These are phyloP conservation scores for Fusarium sp. DNA, from an alignment of 2,329 filamentous ascomycete species.

Conservation along the genomic window DNA sequence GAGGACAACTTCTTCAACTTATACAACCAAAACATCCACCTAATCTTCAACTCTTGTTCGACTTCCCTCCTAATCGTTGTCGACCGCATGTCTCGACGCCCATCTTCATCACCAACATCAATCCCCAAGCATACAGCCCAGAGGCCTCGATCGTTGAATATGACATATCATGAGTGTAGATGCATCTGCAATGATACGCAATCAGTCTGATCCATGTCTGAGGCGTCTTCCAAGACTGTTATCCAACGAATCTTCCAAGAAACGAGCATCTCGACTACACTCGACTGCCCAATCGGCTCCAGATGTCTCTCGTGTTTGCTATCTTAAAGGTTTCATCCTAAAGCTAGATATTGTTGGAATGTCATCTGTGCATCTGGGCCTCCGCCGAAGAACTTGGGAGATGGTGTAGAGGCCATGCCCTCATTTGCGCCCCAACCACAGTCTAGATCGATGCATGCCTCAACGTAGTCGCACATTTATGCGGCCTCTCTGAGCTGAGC, in stretches of 20 bases:
- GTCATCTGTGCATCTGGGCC: constrained; percentile 12
- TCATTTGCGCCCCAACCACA: not conserved
- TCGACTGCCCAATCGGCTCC: not conserved
- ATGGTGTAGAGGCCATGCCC: constrained; percentile 18
- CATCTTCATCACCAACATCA: not conserved
- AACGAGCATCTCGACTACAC: not conserved
- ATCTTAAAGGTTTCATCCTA: too few species aligned
- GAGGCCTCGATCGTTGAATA: not conserved
- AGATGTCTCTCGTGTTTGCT: not conserved
- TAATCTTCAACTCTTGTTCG: not conserved
- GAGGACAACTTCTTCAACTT: constrained; percentile 6
- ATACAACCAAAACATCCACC: constrained; percentile 7
- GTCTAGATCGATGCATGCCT: constrained; percentile 1
- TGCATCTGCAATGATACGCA: constrained; percentile 6
- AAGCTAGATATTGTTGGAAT: not conserved
- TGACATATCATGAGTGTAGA: not conserved
- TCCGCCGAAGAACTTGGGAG: not conserved
- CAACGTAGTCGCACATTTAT: not conserved
- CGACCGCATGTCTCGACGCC: not conserved
- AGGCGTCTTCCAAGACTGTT: constrained; percentile 1
- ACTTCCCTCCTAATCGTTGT: not conserved
- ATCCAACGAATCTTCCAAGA: constrained; percentile 2
- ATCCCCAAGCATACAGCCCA: too few species aligned
- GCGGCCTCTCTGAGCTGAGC: not conserved
- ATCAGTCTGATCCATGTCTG: not conserved